Evolutionary conservation across 108 stramenopile genomes (phyloP).

Genomic region (Parmales sp.): DNA sequence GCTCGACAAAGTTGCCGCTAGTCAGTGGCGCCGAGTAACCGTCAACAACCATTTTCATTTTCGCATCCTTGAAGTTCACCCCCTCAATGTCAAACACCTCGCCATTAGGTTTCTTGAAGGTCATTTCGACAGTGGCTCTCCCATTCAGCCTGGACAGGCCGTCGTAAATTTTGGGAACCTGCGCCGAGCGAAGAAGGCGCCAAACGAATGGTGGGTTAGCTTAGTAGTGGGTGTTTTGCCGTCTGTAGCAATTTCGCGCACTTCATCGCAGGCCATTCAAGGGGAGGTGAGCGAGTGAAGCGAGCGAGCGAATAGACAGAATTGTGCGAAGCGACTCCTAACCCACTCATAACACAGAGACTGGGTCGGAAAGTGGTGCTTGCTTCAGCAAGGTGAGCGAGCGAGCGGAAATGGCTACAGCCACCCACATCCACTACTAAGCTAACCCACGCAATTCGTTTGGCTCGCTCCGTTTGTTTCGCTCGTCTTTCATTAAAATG

Average conservation of each 20-base stretch:
- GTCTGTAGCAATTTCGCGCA: too few species aligned
- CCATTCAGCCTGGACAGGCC: constrained; percentile 73
- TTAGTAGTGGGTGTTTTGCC: too few species aligned
- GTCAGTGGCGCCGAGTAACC: constrained; percentile 88
- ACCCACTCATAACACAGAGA: not conserved
- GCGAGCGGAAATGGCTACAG: too few species aligned
- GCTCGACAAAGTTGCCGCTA: constrained; percentile 83
- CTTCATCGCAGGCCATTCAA: too few species aligned
- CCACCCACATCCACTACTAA: too few species aligned
- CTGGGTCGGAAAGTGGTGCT: too few species aligned
- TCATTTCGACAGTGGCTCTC: constrained; percentile 82
- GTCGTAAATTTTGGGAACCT: constrained; percentile 67
- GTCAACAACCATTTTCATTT: constrained; percentile 85
- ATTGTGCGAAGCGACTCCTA: not conserved
- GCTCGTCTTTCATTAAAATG: too few species aligned
- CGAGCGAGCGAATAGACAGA: not conserved
- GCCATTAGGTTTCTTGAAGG: constrained; percentile 63
- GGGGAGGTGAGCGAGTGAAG: not conserved
- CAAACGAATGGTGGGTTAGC: too few species aligned
- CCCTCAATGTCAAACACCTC: constrained; percentile 67
- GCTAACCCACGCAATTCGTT: too few species aligned
- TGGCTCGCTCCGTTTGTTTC: too few species aligned
- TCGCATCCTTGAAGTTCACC: constrained; percentile 60
- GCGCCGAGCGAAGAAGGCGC: too few species aligned
- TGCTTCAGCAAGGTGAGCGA: too few species aligned